These are phyloP conservation scores for Patellaria atrata DNA, from an alignment of 495 filamentous ascomycete genomes.

Conservation along the genomic window DNA sequence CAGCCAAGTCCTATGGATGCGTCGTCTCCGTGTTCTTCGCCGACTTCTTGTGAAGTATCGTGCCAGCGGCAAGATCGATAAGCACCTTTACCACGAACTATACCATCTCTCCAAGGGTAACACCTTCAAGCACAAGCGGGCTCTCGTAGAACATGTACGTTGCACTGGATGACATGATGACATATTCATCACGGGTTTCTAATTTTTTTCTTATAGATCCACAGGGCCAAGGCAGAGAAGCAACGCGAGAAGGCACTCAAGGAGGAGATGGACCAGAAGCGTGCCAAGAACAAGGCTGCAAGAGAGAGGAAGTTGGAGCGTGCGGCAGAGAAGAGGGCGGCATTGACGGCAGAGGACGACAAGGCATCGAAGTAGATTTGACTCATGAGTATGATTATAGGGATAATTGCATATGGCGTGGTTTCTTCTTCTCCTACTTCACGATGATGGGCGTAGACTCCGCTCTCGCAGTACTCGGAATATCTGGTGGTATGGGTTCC, in stretches of 20 bases:
- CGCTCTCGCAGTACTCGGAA: no score
- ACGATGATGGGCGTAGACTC: no score
- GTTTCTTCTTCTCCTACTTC: no score
- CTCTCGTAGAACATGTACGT: conserved; percentile 98
- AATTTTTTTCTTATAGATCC: conserved; percentile 62
- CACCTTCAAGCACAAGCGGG: conserved; percentile 99
- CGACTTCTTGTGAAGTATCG: conserved; percentile 99
- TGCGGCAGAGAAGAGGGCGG: conserved; percentile 74
- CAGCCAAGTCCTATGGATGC: conserved; percentile 98
- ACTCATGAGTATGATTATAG: no score
- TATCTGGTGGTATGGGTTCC: no score
- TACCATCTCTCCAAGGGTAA: conserved; percentile 99
- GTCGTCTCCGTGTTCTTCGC: conserved; percentile 95
- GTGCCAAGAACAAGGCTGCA: conserved; percentile 98
- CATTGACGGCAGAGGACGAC: conserved; percentile 58
- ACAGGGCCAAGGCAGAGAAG: conserved; percentile 99
- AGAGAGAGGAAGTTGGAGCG: conserved; percentile 92
- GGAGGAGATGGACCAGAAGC: conserved; percentile 99
- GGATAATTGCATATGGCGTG: no score
- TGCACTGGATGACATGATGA: conserved; percentile 24
- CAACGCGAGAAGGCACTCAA: conserved; percentile 82
- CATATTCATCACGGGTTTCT: conserved; percentile 4
- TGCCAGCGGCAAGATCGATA: conserved; percentile 99
- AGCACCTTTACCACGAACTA: conserved; percentile 99
- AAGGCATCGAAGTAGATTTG: conserved; percentile 31